Evolutionary conservation across 129 eudicot species (phyloP), one percentile per base, ranked within the genome.

Genomic region (Dittrichia graveolens): DNA sequence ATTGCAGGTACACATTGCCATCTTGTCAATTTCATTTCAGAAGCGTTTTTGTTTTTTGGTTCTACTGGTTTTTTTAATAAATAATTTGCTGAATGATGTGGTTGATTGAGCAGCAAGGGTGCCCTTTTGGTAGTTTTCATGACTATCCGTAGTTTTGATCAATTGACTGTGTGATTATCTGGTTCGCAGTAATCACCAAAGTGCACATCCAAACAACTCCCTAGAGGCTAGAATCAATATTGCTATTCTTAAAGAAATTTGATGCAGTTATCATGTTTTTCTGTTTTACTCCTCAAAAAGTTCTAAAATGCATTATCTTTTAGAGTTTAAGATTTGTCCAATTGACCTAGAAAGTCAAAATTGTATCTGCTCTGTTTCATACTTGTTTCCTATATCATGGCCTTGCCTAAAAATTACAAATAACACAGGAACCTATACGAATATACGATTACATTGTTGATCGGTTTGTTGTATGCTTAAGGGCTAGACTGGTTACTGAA

Each of bases 1-100:
- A 66, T 50, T 94, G 76, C 98, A 94, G 98, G 98, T 92, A 73
- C 12, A 40, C 9, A 3, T 0, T 49, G 3, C 5, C 42, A 4
- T 46, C 35, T 72, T 58, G 34, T 64, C 50, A 24, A 16, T 70
- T 34, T 61, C 0, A 7, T 37, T 77, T 12, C 59, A 3, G 39
- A 15, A 7, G 31, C 63, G 31, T 45, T 55, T 57, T 46, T 46
- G 74, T 75, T 49, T n/a, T 68, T 34, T 35, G 39, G 34, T 3
- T 44, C 31, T n/a, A 11, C 14, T 59, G 53, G 19, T 19, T 50
- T 7, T 35, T 35, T 34, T 31, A 43, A n/a, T 61, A 3, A 8
- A 40, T 48, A 7, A 18, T 41, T 8, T 6, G 38, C 5, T 69
- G 48, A 54, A 16, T 38, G 52, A 31, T 69, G 16, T 10, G n/a